Conservation (phyloP, 1,284 basidiomycete species). For the Pascua guehoae region DNA sequence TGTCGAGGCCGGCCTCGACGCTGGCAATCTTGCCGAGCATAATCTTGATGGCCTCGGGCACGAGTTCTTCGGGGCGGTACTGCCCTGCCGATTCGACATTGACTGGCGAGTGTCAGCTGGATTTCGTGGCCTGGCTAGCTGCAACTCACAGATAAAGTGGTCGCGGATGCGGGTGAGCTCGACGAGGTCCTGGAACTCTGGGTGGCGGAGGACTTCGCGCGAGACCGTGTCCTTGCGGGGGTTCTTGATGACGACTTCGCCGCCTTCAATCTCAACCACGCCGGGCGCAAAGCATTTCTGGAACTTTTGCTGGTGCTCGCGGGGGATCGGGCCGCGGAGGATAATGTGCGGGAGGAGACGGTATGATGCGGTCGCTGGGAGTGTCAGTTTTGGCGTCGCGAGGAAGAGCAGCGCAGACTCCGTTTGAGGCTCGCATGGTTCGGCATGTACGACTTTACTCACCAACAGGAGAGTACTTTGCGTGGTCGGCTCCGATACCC, state of each 20-base stretch:
- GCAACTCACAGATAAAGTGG: slow-evolving; percentile 78
- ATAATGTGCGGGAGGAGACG: slow-evolving; percentile 84
- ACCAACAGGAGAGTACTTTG: slow-evolving; percentile 97
- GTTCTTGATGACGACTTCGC: slow-evolving; percentile 58
- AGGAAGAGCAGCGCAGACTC: neutral
- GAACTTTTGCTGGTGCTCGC: slow-evolving; percentile 68
- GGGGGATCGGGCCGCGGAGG: slow-evolving; percentile 65
- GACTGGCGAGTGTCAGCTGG: slow-evolving; percentile 55
- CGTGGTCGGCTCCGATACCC: slow-evolving; percentile 92
- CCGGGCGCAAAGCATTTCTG: slow-evolving; percentile 82
- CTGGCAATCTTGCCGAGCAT: slow-evolving; percentile 72
- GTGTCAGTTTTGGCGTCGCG: slow-evolving; percentile 1
- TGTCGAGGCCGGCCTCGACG: slow-evolving; percentile 47
- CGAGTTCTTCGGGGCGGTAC: slow-evolving; percentile 77
- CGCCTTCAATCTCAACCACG: slow-evolving; percentile 67
- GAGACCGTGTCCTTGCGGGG: slow-evolving; percentile 83
- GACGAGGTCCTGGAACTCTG: slow-evolving; percentile 83
- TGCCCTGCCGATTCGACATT: slow-evolving; percentile 86
- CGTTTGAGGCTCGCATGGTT: neutral
- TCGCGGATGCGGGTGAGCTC: slow-evolving; percentile 83
- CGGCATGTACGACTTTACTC: no score
- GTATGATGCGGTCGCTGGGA: slow-evolving; percentile 87
- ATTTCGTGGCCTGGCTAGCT: neutral
- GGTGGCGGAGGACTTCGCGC: slow-evolving; percentile 86
- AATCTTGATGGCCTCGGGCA: slow-evolving; percentile 76